A percentile compares a stretch with the other conserved stretches of the same genome.
Evolutionary conservation across 2,329 filamentous ascomycete species (phyloP).

Genomic region (Alternaria brassicicola): DNA sequence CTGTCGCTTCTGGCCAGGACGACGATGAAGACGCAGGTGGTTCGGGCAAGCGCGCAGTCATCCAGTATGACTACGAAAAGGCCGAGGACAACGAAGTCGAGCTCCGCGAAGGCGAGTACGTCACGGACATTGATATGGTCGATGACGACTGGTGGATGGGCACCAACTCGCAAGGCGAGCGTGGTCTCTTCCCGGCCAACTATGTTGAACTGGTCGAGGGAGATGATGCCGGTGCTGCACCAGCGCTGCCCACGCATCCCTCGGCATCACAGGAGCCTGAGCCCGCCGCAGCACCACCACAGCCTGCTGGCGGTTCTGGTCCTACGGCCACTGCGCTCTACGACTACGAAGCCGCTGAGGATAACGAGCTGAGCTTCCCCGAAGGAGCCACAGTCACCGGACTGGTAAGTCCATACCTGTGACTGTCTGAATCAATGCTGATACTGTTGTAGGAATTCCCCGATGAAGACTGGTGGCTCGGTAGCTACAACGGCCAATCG

Average conservation of each 20-base stretch:
- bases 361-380: conserved; percentile 85
- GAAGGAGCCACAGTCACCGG: conserved; percentile 83
- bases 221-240: conserved; percentile 44
- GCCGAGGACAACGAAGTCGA: conserved; percentile 97
- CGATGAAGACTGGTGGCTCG: conserved; percentile 99
- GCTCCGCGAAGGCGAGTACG: conserved; percentile 82
- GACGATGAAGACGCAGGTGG: conserved; percentile 37
- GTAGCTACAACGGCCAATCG: conserved; percentile 76
- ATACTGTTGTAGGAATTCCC: conserved; percentile 76
- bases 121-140: conserved; percentile 94
- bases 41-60: conserved; percentile 73
- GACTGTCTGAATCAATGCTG: conserved; percentile 9
- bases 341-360: conserved; percentile 96
- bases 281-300: conserved; percentile 39
- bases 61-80: conserved; percentile 96
- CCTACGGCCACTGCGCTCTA: conserved; percentile 84
- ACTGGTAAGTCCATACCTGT: conserved; percentile 63
- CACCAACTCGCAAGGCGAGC: conserved; percentile 81
- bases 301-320: conserved; percentile 53
- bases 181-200: conserved; percentile 93
- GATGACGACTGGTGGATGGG: conserved; percentile 99
- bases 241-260: conserved; percentile 50
- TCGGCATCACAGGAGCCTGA: conserved; percentile 47
- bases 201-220: conserved; percentile 86
- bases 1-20: conserved; percentile 46